Base-by-base conservation (phyloP, 2,329 filamentous ascomycete genomes). In the Calonectria hawksworthii region DNA sequence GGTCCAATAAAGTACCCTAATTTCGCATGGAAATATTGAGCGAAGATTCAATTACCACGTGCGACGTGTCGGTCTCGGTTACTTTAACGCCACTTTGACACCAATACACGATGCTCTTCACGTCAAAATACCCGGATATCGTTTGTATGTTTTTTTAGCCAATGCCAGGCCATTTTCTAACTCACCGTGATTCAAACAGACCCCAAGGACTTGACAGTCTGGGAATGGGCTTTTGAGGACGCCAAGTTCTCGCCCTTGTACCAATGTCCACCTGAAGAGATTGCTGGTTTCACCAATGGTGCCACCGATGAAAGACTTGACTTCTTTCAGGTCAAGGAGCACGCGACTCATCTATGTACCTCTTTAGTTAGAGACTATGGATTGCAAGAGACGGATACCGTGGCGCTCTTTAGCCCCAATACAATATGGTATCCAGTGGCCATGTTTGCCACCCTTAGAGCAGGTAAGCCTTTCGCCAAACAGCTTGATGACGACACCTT, bases 171-270 rank as follows among this genome's bases (percentile, higher is more conserved):
- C 36, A 14, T 8, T 28, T 51, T 9, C 68, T 51, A 59, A 70
- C 1, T 8, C 4, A 10, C n/a, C n/a, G n/a, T n/a, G n/a, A n/a
- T 41, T 36, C 16, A 13, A 34, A 6, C 30, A 72, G 66, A 51
- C 52, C 72, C 66, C 7, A 70, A 18, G 6, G 61, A 74, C 38
- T 50, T 74, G 50, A 73, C 72, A 1, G 56, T 73, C 2, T 73
- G 72, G 72, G 72, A 73, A 59, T 73, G 72, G 72, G 72, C 72
- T 13, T 73, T 73, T 32, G 72, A 73, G 34, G 44, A 73, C n/a
- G 4, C 23, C 8, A 61, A 28, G 21, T 70, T 70, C 50, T 73
- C 72, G 16, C 72, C 65, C 14, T 41, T 73, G 18, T 56, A 36
- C 59, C 70, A 54, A 2, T 66, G 18, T 14, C 67, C 72, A 7